These are phyloP conservation scores for Coemansia sp. DNA, from an alignment of 192 early-diverging fungal genomes.

Conservation along the genomic window DNA sequence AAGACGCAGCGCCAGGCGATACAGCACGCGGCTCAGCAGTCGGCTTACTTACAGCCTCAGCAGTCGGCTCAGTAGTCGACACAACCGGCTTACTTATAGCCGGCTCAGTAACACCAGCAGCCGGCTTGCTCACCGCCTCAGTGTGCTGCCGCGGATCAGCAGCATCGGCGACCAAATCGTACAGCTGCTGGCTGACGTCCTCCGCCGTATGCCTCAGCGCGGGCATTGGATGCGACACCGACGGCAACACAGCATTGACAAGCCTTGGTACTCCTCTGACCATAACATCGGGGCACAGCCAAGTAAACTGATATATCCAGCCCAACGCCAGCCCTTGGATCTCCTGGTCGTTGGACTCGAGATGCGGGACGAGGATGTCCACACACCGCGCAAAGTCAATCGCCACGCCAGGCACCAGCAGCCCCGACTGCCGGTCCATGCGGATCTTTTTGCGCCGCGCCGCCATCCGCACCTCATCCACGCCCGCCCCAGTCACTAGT, in stretches of 20 bases:
- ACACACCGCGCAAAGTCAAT: conserved; percentile 87
- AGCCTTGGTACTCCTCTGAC: conserved; percentile 82
- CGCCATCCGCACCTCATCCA: conserved; percentile 51
- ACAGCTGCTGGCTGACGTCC: conserved; percentile 69
- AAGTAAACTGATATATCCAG: conserved; percentile 93
- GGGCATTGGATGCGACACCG: conserved; percentile 75
- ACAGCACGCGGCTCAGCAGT: background rate
- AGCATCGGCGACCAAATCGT: background rate
- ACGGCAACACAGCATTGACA: conserved; percentile 84
- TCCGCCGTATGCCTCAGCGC: conserved; percentile 74
- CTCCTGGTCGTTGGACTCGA: conserved; percentile 75
- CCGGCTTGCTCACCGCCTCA: background rate
- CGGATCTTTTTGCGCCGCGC: conserved; percentile 46
- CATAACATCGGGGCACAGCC: conserved; percentile 80
- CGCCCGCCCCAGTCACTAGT: conserved; percentile 19
- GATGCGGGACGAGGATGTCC: conserved; percentile 81
- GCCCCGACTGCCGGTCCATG: conserved; percentile 16
- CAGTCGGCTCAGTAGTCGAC: no score
- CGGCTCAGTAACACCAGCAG: no score
- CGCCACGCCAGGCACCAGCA: conserved; percentile 23
- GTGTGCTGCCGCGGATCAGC: background rate
- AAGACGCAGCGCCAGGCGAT: conserved; percentile 14
- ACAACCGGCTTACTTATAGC: background rate
- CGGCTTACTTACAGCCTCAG: background rate
- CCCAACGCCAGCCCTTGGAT: conserved; percentile 90